These are phyloP conservation scores for Fraxinus angustifolia DNA, from an alignment of 305 asterid genomes.

Conservation along the genomic window DNA sequence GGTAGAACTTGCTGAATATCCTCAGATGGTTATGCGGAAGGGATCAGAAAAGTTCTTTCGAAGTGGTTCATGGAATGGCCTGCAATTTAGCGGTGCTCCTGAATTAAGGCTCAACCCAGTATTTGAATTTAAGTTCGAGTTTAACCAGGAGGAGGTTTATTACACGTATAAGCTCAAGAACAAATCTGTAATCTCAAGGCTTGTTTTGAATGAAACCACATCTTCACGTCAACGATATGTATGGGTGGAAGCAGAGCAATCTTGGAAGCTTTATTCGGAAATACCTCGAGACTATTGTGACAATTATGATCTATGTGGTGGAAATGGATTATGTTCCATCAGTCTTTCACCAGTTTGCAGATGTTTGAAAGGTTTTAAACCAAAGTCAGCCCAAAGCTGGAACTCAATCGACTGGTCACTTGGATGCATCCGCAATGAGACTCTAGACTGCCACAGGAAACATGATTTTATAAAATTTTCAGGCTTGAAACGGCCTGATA, in stretches of 20 bases:
- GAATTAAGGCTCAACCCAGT: constrained; percentile 27
- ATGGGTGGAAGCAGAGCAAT: constrained; percentile 34
- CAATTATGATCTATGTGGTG: constrained; percentile 39
- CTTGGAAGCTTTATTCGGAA: constrained; percentile 34
- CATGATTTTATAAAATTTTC: constrained; percentile 34
- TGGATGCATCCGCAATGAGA: constrained; percentile 40
- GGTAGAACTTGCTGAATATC: constrained; percentile 32
- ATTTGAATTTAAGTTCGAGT: constrained; percentile 21
- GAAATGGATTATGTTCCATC: constrained; percentile 38
- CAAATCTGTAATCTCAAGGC: constrained; percentile 34
- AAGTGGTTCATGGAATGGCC: constrained; percentile 50
- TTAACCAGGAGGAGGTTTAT: constrained; percentile 38
- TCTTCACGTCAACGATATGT: constrained; percentile 28
- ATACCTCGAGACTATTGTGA: constrained; percentile 47
- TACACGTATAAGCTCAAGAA: constrained; percentile 26
- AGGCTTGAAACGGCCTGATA: constrained; percentile 42
- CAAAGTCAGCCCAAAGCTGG: constrained; percentile 35
- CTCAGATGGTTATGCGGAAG: constrained; percentile 28
- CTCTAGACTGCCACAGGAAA: constrained; percentile 30
- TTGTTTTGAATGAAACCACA: constrained; percentile 31
- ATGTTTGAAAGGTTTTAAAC: constrained; percentile 45
- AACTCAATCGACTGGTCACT: constrained; percentile 31
- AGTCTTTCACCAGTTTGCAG: constrained; percentile 37
- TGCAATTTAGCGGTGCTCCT: constrained; percentile 32
- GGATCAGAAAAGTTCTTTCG: constrained; percentile 28